phyloP scores from a whole-genome alignment of 306 rosid genomes.

The Biancaea sappan region DNA sequence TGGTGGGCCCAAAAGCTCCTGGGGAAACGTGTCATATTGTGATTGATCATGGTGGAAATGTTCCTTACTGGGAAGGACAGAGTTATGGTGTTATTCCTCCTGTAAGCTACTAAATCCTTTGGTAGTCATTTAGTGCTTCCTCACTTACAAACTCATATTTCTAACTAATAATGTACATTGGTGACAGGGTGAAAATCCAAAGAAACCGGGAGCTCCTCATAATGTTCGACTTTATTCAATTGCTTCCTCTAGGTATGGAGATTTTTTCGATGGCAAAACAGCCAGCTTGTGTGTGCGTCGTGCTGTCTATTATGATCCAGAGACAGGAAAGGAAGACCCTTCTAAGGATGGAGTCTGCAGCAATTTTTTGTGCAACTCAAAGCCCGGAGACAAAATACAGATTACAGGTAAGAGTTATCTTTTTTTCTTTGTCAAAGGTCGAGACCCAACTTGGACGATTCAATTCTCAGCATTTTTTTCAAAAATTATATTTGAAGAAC shows the following conservation, averaged over 20 bases:
- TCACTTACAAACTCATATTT: conserved; percentile 33
- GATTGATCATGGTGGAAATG: conserved; percentile 92
- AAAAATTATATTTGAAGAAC: neutral
- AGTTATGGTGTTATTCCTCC: conserved; percentile 97
- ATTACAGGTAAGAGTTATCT: conserved; percentile 67
- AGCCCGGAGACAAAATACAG: conserved; percentile 91
- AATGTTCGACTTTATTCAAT: conserved; percentile 95
- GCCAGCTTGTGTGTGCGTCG: conserved; percentile 97
- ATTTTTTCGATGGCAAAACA: conserved; percentile 83
- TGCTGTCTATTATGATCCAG: conserved; percentile 90
- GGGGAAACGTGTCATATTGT: conserved; percentile 98
- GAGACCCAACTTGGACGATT: neutral
- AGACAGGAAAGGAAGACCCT: conserved; percentile 92
- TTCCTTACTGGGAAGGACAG: conserved; percentile 99
- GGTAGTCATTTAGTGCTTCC: conserved; percentile 18
- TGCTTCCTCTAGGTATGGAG: conserved; percentile 97
- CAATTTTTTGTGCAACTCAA: conserved; percentile 81
- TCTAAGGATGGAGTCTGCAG: conserved; percentile 90
- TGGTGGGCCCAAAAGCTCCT: conserved; percentile 93
- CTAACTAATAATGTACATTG: conserved; percentile 29
- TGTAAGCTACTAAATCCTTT: conserved; percentile 50
- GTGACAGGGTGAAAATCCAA: conserved; percentile 93
- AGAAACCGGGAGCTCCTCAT: conserved; percentile 82
- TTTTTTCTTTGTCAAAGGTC: conserved; percentile 17
- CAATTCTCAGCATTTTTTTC: neutral